Percentiles rank a stretch among this genome's conserved stretches.
Evolutionary conservation across 768 basidiomycete species (phyloP).

Genomic region (Phylloporus sp.): DNA sequence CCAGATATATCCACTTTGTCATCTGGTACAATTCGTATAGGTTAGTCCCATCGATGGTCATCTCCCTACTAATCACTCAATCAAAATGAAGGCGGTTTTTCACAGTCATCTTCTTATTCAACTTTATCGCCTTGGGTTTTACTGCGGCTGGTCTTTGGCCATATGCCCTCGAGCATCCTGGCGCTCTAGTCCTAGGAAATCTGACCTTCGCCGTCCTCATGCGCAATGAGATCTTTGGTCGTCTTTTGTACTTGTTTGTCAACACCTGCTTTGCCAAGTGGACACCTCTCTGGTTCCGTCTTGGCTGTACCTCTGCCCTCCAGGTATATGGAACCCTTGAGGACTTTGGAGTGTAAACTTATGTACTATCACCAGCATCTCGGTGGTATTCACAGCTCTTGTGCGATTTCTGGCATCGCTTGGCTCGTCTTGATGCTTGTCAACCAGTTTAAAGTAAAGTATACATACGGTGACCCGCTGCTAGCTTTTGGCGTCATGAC

Average conservation of each 20-base stretch:
- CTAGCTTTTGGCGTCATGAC: conserved; percentile 62
- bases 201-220: conserved; percentile 68
- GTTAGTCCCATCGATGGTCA: conserved; percentile 32
- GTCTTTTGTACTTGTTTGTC: conserved; percentile 65
- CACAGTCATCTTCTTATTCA: conserved; percentile 54
- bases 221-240: conserved; percentile 80
- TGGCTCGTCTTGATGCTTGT: conserved; percentile 68
- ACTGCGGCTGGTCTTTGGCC: conserved; percentile 63
- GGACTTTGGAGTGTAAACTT: not conserved
- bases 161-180: conserved; percentile 62
- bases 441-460: conserved; percentile 47
- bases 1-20: conserved; percentile 56
- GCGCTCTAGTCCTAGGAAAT: conserved; percentile 73
- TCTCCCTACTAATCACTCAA: conserved; percentile 2
- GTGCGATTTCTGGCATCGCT: conserved; percentile 62
- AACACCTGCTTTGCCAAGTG: conserved; percentile 83
- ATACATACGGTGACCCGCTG: conserved; percentile 51
- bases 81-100: conserved; percentile 61
- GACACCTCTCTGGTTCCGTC: conserved; percentile 68
- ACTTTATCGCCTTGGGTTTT: conserved; percentile 55
- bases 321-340: conserved; percentile 39
- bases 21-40: conserved; percentile 82
- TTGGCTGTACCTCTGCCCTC: conserved; percentile 69
- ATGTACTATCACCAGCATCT: conserved; percentile 49
- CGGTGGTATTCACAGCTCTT: conserved; percentile 77